Percentiles rank a stretch among this genome's conserved stretches.
Evolutionary conservation across 2,329 filamentous ascomycete genomes (phyloP).

Genomic region (Chrysosporium queenslandicum): DNA sequence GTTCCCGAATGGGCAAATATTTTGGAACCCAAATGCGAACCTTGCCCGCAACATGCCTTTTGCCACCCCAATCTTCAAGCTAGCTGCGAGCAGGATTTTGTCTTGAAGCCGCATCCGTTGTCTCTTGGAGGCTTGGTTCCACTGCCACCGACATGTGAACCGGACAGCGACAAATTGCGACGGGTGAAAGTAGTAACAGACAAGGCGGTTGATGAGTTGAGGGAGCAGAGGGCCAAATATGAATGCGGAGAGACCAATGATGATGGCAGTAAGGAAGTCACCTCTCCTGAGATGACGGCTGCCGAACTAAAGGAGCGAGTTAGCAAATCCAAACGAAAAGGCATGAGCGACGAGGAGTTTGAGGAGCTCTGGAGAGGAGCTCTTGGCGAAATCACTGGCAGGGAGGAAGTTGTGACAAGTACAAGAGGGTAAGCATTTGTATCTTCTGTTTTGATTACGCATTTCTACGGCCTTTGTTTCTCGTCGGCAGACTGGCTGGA

Average conservation of each 20-base stretch:
- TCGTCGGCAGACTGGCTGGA: background rate
- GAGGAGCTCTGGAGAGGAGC: constrained; percentile 61
- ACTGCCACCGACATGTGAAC: constrained; percentile 81
- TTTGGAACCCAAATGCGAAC: constrained; percentile 73
- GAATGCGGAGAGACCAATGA: constrained; percentile 70
- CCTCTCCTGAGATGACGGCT: constrained; percentile 57
- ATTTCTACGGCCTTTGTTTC: constrained; percentile 14
- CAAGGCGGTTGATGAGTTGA: constrained; percentile 73
- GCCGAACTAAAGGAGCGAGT: constrained; percentile 68
- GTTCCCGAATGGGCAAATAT: constrained; percentile 64
- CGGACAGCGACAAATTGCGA: constrained; percentile 83
- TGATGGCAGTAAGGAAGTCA: constrained; percentile 50
- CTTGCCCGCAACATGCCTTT: constrained; percentile 79
- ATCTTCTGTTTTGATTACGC: constrained; percentile 16
- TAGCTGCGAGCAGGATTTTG: constrained; percentile 75
- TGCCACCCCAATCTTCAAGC: constrained; percentile 71
- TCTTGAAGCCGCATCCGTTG: constrained; percentile 74
- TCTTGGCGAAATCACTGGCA: constrained; percentile 41
- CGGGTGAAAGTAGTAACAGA: constrained; percentile 81
- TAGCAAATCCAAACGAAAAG: constrained; percentile 64
- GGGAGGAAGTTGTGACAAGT: constrained; percentile 51
- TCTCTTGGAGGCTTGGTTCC: constrained; percentile 72
- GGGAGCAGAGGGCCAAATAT: constrained; percentile 74
- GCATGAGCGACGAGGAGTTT: constrained; percentile 79
- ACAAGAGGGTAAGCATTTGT: constrained; percentile 47